Percentiles rank a stretch among this genome's conserved stretches.
phyloP scores from a whole-genome alignment of 306 rosid genomes.

The Trifolium dubium region DNA sequence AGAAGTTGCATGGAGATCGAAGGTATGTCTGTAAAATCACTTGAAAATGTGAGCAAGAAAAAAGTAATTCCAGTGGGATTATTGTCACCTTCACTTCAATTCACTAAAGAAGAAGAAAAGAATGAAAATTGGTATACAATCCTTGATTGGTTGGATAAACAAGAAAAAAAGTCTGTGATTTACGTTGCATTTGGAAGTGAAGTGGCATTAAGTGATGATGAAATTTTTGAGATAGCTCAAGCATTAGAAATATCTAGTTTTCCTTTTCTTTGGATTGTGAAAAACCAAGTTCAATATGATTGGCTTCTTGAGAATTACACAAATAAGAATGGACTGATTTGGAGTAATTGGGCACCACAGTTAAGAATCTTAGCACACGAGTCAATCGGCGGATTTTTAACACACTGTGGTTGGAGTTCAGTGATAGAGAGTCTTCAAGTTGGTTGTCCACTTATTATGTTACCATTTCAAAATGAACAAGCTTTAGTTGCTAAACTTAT shows the following conservation, averaged over 20 bases:
- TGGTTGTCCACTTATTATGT: slow-evolving; percentile 31
- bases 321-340: slow-evolving; percentile 24
- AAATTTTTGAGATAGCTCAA: slow-evolving; percentile 29
- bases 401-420: slow-evolving; percentile 49
- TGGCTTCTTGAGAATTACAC: slow-evolving; percentile 10
- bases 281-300: not conserved
- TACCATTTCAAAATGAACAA: slow-evolving; percentile 44
- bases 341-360: slow-evolving; percentile 45
- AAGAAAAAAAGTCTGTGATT: not conserved
- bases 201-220: slow-evolving; percentile 27
- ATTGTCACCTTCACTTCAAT: slow-evolving; percentile 29
- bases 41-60: slow-evolving; percentile 9
- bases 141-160: slow-evolving; percentile 43
- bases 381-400: slow-evolving; percentile 45
- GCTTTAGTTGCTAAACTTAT: slow-evolving; percentile 19
- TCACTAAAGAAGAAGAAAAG: slow-evolving; percentile 10
- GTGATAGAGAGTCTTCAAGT: slow-evolving; percentile 18
- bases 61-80: slow-evolving; percentile 49
- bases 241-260: not conserved
- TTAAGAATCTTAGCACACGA: slow-evolving; percentile 37
- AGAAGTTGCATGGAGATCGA: slow-evolving; percentile 48
- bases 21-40: slow-evolving; percentile 17
- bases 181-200: slow-evolving; percentile 49
- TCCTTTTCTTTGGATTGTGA: not conserved
- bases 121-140: slow-evolving; percentile 30